Conservation (phyloP, 179 eudicot species). For the Patellifolia procumbens region DNA sequence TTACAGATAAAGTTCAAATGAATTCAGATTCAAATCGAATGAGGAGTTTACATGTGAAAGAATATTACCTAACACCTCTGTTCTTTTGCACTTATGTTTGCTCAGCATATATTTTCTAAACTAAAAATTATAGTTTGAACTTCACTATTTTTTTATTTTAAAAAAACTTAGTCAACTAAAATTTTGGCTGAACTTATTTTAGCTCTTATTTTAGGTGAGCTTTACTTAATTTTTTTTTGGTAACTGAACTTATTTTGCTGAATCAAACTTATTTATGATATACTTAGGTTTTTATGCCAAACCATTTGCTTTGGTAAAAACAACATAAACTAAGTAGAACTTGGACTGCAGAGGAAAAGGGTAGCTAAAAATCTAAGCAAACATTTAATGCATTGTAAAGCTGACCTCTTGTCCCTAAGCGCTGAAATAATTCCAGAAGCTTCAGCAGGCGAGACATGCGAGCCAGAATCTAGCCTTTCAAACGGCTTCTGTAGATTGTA, state of each 20-base stretch:
- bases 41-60: not conserved
- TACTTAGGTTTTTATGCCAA: not conserved
- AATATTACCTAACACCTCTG: not conserved
- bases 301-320: not conserved
- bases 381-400: not conserved
- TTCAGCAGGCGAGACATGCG: slow-evolving; percentile 75
- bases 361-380: not conserved
- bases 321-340: not conserved
- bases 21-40: not conserved
- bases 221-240: no score
- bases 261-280: not conserved
- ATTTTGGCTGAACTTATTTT: no score
- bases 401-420: slow-evolving; percentile 70
- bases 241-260: not conserved
- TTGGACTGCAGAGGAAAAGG: not conserved
- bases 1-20: not conserved
- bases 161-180: no score
- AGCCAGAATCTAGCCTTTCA: slow-evolving; percentile 50
- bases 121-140: not conserved
- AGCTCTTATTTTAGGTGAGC: no score
- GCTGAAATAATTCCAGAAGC: slow-evolving; percentile 69
- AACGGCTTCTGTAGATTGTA: slow-evolving; percentile 43
- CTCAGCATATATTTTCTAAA: not conserved
- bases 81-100: no score
- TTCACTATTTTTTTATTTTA: no score